Evolutionary conservation across 2,329 filamentous ascomycete genomes (phyloP), one percentile per base, ranked within the genome.

Genomic region (Cladosporium sp.): DNA sequence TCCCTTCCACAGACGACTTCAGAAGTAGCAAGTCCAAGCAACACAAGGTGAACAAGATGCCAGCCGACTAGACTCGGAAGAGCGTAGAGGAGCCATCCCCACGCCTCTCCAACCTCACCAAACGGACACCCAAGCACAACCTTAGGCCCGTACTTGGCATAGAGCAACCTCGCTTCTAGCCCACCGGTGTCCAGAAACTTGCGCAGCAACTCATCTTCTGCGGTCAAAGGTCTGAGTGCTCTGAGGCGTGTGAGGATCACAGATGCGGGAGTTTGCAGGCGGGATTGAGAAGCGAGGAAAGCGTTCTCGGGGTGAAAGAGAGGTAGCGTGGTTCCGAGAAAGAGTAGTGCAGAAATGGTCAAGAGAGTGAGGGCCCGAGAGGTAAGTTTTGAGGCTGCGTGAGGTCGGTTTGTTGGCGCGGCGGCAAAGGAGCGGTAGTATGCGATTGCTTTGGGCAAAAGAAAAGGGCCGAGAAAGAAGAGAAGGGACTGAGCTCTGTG

Each of bases 241-340:
- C 80, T 74, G 9, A 97, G 80, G 15, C 93, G 89, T 59, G 82
- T 84, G 73, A 96, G 94, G 60, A 97, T 81, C 34, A 95, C 86
- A 68, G 93, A 89, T 40, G 84, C 87, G n/a, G 91, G 86, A 40
- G 89, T 93, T 67, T 91, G 89, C 17, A 97, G 84, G 34, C 92
- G 89, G 51, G 90, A 94, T 57, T 85, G 80, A 1, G 93, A 97
- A 17, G 78, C 73, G 28, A 73, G 69, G 79, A 97, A 96, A 72
- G 97, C 78, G 75, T 97, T 97, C 70, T 90, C 85, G 4, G 89
- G 88, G 5, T 83, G 78, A 68, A 91, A 86, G 58, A 75, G 62
- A 0, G 90, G 86, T 0, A 93, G 75, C 15, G 88, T 86, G 58
- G 84, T 80, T 58, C 86, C 66, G 52, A 89, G 72, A 64, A 79